These are phyloP conservation scores for Cutaneotrichosporon cavernicola DNA, from an alignment of 1,284 basidiomycete genomes.

Conservation along the genomic window DNA sequence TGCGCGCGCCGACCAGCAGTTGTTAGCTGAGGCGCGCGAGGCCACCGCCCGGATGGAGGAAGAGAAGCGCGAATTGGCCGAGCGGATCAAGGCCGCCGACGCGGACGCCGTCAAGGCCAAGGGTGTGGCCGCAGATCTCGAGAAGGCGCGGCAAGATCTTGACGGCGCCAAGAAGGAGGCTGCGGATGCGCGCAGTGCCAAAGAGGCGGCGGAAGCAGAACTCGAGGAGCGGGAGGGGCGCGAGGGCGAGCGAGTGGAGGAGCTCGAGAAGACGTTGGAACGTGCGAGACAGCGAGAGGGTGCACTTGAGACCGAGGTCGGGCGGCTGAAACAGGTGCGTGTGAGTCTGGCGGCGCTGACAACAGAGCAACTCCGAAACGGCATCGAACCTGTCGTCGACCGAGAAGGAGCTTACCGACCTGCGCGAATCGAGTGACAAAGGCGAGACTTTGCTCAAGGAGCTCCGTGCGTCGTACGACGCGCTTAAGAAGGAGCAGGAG, in stretches of 20 bases:
- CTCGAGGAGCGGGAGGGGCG: constrained; percentile 20
- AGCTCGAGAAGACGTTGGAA: constrained; percentile 44
- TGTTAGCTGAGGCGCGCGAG: constrained; percentile 39
- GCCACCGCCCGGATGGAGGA: constrained; percentile 38
- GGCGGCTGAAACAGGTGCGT: constrained; percentile 47
- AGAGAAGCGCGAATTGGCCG: constrained; percentile 37
- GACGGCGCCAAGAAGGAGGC: constrained; percentile 11
- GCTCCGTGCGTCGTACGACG: constrained; percentile 21
- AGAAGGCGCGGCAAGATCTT: constrained; percentile 16
- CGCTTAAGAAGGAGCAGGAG: constrained; percentile 27
- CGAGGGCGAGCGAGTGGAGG: constrained; percentile 29
- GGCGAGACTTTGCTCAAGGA: constrained; percentile 18
- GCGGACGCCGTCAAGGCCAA: constrained; percentile 22
- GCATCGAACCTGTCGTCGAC: constrained; percentile 9
- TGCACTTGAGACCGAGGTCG: constrained; percentile 48
- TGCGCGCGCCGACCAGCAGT: constrained; percentile 35
- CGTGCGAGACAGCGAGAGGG: constrained; percentile 47
- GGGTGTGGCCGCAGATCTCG: constrained; percentile 24
- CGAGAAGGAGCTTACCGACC: constrained; percentile 16
- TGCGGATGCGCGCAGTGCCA: constrained; percentile 7
- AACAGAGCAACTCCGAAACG: constrained; percentile 36
- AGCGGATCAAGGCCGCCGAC: constrained; percentile 15
- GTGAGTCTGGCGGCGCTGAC: background rate
- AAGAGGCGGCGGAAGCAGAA: constrained; percentile 18
- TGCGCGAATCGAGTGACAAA: constrained; percentile 10